A percentile compares a stretch with the other conserved stretches of the same genome.
phyloP scores from a whole-genome alignment of 352 stramenopile species.

The Labyrinthula sp. region DNA sequence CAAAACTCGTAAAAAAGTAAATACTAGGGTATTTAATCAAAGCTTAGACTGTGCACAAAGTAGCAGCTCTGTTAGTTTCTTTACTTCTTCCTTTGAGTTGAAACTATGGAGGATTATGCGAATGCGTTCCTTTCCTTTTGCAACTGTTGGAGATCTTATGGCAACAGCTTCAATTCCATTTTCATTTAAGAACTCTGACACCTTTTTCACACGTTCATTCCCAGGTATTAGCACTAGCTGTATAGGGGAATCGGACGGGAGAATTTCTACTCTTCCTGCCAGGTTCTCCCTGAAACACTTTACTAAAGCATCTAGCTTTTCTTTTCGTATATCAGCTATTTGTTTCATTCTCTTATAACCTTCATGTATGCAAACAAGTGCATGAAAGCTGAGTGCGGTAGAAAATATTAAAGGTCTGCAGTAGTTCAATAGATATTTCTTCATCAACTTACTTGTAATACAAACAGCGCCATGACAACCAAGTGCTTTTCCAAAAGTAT shows the following conservation, averaged over 20 bases:
- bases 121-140: slow-evolving; percentile 70
- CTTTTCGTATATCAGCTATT: slow-evolving; percentile 36
- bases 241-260: slow-evolving; percentile 61
- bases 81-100: slow-evolving; percentile 65
- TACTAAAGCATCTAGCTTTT: slow-evolving; percentile 42
- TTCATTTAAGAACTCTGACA: slow-evolving; percentile 44
- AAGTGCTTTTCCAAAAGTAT: slow-evolving; percentile 89
- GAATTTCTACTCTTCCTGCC: slow-evolving; percentile 36
- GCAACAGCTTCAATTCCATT: slow-evolving; percentile 66
- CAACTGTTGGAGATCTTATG: slow-evolving; percentile 80
- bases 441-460: slow-evolving; percentile 58
- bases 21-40: no score
- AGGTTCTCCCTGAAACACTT: slow-evolving; percentile 47
- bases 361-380: slow-evolving; percentile 60
- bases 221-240: slow-evolving; percentile 73
- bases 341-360: slow-evolving; percentile 59
- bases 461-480: slow-evolving; percentile 79
- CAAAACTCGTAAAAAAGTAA: no score
- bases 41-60: no score
- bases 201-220: slow-evolving; percentile 56
- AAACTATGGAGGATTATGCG: slow-evolving; percentile 80
- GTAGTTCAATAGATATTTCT: slow-evolving; percentile 88
- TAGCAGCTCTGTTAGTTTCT: no score
- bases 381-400: slow-evolving; percentile 68
- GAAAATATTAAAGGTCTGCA: slow-evolving; percentile 89